phyloP scores from a whole-genome alignment of 2,329 filamentous ascomycete species.

The Tolypocladium cylindrosporum region DNA sequence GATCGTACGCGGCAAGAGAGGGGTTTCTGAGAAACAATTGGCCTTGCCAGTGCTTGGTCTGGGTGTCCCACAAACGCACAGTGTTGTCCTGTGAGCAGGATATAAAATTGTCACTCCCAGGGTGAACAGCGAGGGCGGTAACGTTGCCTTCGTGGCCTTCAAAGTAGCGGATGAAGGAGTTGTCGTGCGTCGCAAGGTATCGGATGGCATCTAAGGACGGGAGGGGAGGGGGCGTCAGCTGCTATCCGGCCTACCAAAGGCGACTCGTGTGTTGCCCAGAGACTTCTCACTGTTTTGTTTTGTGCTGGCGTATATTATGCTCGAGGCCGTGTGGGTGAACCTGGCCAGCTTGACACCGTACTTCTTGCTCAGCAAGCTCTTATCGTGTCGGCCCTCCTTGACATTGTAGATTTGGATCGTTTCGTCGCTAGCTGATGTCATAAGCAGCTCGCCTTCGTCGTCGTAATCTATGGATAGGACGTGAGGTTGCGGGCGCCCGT shows the following conservation, averaged over 20 bases:
- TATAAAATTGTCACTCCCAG: constrained; percentile 81
- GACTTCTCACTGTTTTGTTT: constrained; percentile 69
- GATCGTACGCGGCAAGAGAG: constrained; percentile 81
- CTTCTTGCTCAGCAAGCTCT: constrained; percentile 87
- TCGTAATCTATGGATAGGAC: constrained; percentile 94
- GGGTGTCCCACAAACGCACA: constrained; percentile 81
- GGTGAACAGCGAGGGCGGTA: constrained; percentile 74
- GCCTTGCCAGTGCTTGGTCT: constrained; percentile 70
- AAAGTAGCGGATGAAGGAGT: constrained; percentile 94
- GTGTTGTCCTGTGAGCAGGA: constrained; percentile 88
- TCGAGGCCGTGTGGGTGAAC: constrained; percentile 85
- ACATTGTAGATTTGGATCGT: constrained; percentile 94
- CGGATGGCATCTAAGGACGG: constrained; percentile 59
- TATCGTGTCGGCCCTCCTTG: constrained; percentile 79
- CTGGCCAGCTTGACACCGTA: constrained; percentile 91
- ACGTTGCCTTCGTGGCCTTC: constrained; percentile 80
- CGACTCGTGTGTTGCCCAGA: background rate
- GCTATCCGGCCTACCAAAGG: background rate
- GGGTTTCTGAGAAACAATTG: constrained; percentile 72
- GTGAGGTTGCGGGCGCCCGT: constrained; percentile 43
- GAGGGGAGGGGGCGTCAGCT: background rate
- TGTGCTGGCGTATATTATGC: constrained; percentile 91
- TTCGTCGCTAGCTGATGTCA: constrained; percentile 88
- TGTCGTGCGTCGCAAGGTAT: constrained; percentile 88
- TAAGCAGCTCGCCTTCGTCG: constrained; percentile 83